Evolutionary conservation across 805 yeast species (phyloP).

Genomic region (Hagleromyces aurorensis): DNA sequence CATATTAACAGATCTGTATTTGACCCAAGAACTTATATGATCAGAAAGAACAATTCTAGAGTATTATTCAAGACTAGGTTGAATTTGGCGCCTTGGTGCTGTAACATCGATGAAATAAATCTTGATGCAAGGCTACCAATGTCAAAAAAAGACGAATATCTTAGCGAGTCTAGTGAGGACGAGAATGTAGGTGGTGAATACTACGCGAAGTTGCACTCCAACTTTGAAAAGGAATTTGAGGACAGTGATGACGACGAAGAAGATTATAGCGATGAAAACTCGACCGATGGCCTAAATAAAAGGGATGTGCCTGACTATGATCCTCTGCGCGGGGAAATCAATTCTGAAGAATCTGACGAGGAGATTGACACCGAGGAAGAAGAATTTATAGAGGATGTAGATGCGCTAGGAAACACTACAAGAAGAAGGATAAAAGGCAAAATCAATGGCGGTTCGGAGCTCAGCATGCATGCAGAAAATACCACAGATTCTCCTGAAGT

Average conservation of each 20-base stretch:
- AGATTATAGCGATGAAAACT: conserved; percentile 7
- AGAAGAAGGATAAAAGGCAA: conserved; percentile 13
- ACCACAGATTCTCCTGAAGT: conserved; percentile 10
- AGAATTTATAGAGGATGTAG: conserved; percentile 23
- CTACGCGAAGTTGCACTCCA: conserved; percentile 27
- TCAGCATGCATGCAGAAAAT: conserved; percentile 6
- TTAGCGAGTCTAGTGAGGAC: conserved; percentile 26
- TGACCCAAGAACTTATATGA: conserved; percentile 76
- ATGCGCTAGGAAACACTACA: conserved; percentile 29
- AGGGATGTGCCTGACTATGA: conserved; percentile 23
- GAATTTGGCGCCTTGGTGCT: conserved; percentile 62
- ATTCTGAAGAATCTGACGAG: conserved; percentile 11
- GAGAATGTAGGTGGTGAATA: conserved; percentile 27
- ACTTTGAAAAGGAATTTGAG: conserved; percentile 28
- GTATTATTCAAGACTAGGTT: conserved; percentile 69
- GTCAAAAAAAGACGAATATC: conserved; percentile 49
- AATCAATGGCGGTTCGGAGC: conserved; percentile 3
- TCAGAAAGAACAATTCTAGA: conserved; percentile 74
- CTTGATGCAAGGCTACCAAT: conserved; percentile 74
- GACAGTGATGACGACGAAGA: conserved; percentile 28
- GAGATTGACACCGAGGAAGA: conserved; percentile 12
- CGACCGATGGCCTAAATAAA: conserved; percentile 7
- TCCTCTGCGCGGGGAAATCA: conserved; percentile 22
- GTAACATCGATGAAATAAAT: conserved; percentile 60
- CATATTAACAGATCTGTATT: conserved; percentile 92